Conservation (phyloP, 306 rosid species). For the Parietaria judaica region DNA sequence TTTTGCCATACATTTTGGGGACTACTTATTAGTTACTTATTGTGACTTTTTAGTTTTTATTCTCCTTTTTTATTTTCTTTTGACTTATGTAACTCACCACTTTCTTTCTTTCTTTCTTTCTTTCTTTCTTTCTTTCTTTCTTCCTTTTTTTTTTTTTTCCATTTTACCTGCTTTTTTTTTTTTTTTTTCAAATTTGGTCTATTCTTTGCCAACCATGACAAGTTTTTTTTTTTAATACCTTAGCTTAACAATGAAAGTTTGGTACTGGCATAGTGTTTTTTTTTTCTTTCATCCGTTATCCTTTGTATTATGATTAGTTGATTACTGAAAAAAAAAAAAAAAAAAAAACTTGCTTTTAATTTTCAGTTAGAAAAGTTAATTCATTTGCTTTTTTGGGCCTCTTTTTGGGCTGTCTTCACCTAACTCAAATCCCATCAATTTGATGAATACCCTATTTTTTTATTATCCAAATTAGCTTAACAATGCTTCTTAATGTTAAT, state of each 20-base stretch:
- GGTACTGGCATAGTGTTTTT: not conserved
- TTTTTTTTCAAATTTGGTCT: constrained; percentile 5
- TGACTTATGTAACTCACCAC: not conserved
- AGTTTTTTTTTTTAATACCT: constrained; percentile 7
- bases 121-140: too few relatives aligned
- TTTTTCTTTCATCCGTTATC: not conserved
- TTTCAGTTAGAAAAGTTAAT: too few relatives aligned
- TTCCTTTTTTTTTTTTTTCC: not conserved
- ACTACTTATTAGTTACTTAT: not conserved
- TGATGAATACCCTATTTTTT: too few relatives aligned
- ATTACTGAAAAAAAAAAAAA: too few relatives aligned
- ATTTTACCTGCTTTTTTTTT: not conserved
- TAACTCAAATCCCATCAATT: constrained; percentile 10
- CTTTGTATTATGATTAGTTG: too few relatives aligned
- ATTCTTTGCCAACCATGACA: constrained; percentile 13
- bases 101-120: not conserved
- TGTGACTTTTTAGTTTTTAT: not conserved
- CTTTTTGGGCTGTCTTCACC: constrained; percentile 16
- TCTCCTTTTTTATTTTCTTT: not conserved
- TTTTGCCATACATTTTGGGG: too few relatives aligned
- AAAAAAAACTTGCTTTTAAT: too few relatives aligned
- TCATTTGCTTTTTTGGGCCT: too few relatives aligned
- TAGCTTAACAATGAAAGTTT: constrained; percentile 2
- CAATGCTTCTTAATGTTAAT: too few relatives aligned
- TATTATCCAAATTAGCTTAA: too few relatives aligned